A percentile compares a stretch with the other conserved stretches of the same genome.
phyloP scores from a whole-genome alignment of 768 basidiomycete species.

The Tulasnella calospora region DNA sequence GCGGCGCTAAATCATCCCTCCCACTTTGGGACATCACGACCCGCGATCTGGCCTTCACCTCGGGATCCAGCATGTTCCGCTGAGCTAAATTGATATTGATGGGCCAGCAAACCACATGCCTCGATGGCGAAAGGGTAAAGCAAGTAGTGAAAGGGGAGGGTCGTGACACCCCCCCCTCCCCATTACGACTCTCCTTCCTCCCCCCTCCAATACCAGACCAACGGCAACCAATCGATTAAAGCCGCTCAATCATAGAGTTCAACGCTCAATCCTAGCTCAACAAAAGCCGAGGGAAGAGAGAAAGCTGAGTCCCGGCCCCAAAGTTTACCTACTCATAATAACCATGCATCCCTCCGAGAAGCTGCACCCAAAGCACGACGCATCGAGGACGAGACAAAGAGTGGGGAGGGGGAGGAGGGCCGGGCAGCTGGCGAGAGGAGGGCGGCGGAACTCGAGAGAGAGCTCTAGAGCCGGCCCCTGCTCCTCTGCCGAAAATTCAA shows the following conservation, averaged over 20 bases:
- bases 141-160: not conserved
- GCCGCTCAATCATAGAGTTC: not conserved
- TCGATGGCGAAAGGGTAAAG: not conserved
- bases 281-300: not conserved
- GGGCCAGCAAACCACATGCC: not conserved
- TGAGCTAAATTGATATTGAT: not conserved
- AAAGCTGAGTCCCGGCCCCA: not conserved
- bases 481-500: not conserved
- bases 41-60: not conserved
- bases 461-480: no score
- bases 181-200: not conserved
- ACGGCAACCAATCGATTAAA: constrained; percentile 10
- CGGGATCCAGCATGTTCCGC: not conserved
- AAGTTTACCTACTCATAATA: not conserved
- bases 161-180: not conserved
- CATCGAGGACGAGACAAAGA: not conserved
- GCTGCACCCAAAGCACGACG: not conserved
- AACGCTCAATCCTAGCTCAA: not conserved
- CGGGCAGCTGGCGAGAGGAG: no score
- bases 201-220: not conserved
- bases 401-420: no score
- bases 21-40: not conserved
- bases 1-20: not conserved
- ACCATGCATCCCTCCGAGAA: not conserved
- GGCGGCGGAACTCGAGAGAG: no score